Conservation (phyloP, 208 protist species). For the Crithidia sp. region DNA sequence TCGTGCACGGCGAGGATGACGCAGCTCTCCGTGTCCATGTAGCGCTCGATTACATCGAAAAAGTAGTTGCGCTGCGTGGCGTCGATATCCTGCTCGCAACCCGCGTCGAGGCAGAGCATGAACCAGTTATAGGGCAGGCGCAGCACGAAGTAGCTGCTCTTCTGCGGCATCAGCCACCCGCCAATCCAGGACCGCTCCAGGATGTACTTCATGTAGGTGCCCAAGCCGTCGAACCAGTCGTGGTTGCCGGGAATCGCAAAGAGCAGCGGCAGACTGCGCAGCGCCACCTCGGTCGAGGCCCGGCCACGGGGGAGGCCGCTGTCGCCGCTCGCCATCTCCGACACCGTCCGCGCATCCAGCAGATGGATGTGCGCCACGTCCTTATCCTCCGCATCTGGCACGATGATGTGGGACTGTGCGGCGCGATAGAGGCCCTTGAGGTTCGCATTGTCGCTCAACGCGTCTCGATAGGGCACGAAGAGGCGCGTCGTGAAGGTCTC, state of each 20-base stretch:
- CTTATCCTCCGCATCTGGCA: constrained; percentile 39
- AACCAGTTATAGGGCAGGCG: constrained; percentile 87
- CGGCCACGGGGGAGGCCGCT: constrained; percentile 25
- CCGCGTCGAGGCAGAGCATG: constrained; percentile 84
- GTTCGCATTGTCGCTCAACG: constrained; percentile 45
- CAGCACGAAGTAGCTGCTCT: constrained; percentile 81
- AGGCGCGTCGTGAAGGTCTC: constrained; percentile 78
- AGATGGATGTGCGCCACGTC: constrained; percentile 68
- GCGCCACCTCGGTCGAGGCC: constrained; percentile 46
- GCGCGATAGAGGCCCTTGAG: constrained; percentile 56
- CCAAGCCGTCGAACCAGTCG: constrained; percentile 90
- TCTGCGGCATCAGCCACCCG: constrained; percentile 90
- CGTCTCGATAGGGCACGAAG: constrained; percentile 74
- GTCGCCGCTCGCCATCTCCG: constrained; percentile 42
- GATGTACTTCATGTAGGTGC: constrained; percentile 82
- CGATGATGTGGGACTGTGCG: constrained; percentile 44
- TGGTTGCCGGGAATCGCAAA: constrained; percentile 91
- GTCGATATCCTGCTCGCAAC: constrained; percentile 79
- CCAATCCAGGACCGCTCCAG: constrained; percentile 72
- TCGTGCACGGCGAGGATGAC: constrained; percentile 69
- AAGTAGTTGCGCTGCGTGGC: constrained; percentile 87
- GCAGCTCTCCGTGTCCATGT: constrained; percentile 64
- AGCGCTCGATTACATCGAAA: constrained; percentile 60
- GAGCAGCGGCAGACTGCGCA: constrained; percentile 74
- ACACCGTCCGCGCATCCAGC: constrained; percentile 55